Percentiles rank a stretch among this genome's conserved stretches.
Evolutionary conservation across 768 basidiomycete species (phyloP).

Genomic region (Russula abietina): DNA sequence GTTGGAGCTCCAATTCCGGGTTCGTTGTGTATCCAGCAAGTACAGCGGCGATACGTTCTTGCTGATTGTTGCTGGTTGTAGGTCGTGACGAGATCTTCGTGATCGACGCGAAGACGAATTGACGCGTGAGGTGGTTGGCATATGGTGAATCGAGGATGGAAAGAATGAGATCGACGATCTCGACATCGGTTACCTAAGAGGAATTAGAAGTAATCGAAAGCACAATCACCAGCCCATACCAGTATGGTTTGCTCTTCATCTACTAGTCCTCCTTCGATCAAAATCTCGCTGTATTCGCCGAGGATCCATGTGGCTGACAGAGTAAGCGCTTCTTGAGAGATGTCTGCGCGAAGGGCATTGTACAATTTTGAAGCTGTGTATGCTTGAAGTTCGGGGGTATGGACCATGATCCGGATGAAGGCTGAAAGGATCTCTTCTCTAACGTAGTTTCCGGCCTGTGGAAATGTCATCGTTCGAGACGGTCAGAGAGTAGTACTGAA

Average conservation of each 20-base stretch:
- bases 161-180: constrained; percentile 79
- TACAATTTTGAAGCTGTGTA: constrained; percentile 93
- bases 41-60: constrained; percentile 72
- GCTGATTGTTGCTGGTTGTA: constrained; percentile 57
- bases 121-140: constrained; percentile 82
- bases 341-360: constrained; percentile 77
- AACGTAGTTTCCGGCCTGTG: constrained; percentile 94
- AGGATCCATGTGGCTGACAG: constrained; percentile 92
- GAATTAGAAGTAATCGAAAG: background rate
- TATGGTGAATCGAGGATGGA: constrained; percentile 92
- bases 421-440: constrained; percentile 92
- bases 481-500: background rate
- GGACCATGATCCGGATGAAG: constrained; percentile 92
- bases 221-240: constrained; percentile 37
- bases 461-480: background rate
- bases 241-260: constrained; percentile 66
- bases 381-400: constrained; percentile 93
- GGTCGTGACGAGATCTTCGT: constrained; percentile 86
- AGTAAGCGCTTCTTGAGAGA: constrained; percentile 95
- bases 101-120: constrained; percentile 84
- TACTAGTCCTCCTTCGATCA: constrained; percentile 80
- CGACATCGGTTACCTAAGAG: constrained; percentile 65
- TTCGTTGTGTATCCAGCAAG: constrained; percentile 80
- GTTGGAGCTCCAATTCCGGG: constrained; percentile 91
- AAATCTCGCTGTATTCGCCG: constrained; percentile 90